These are phyloP conservation scores for Saitozyma podzolica DNA, from an alignment of 768 basidiomycete genomes.

Conservation along the genomic window DNA sequence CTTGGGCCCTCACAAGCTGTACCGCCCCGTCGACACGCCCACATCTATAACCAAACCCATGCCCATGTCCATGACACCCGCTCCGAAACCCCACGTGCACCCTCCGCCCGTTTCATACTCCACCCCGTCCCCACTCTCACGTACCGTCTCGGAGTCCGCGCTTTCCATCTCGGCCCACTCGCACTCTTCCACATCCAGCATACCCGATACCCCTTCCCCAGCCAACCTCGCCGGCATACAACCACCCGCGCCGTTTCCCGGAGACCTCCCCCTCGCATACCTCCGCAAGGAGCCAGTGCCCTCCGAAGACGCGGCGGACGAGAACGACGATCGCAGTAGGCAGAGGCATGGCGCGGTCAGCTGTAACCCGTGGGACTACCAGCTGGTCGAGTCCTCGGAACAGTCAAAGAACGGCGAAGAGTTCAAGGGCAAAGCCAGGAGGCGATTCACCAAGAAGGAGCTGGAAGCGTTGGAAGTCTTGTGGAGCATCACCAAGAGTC, in stretches of 20 bases:
- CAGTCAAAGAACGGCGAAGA: slow-evolving; percentile 15
- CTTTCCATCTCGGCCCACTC: not conserved
- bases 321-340: slow-evolving; percentile 1
- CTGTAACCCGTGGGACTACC: slow-evolving; percentile 37
- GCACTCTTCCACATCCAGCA: not conserved
- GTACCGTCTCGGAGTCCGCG: not conserved
- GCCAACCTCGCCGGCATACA: slow-evolving; percentile 23
- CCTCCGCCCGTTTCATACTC: not conserved
- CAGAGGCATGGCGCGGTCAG: slow-evolving; percentile 20
- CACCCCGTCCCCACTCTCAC: not conserved
- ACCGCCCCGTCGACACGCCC: too few relatives aligned
- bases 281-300: slow-evolving; percentile 26
- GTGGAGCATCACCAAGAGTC: slow-evolving; percentile 25
- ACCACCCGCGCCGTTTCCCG: slow-evolving; percentile 26
- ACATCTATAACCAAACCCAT: not conserved
- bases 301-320: slow-evolving; percentile 12
- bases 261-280: slow-evolving; percentile 19
- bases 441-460: slow-evolving; percentile 25
- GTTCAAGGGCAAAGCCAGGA: slow-evolving; percentile 20
- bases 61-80: not conserved
- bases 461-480: slow-evolving; percentile 29
- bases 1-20: too few relatives aligned
- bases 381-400: slow-evolving; percentile 9
- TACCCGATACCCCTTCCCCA: not conserved
- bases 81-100: not conserved